Evolutionary conservation across 1,139 yeast genomes (phyloP), one percentile per base, ranked within the genome.

Genomic region (Kodamaea suecica): DNA sequence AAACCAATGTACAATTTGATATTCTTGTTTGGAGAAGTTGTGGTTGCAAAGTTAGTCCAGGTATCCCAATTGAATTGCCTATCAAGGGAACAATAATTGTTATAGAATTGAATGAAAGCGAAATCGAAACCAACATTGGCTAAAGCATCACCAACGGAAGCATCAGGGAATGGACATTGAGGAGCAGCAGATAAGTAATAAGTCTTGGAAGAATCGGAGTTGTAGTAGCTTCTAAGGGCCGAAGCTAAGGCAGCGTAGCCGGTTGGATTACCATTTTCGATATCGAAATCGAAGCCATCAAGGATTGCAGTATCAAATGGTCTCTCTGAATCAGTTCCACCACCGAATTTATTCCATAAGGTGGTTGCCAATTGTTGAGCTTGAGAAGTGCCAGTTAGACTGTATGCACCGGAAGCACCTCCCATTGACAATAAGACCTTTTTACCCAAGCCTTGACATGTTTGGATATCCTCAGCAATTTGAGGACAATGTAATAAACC

Each of bases 181-280:
- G 97, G 97, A 44, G 97, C 95, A 43, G 96, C 96, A 35, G 95
- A 78, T 33, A 90, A 66, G 58, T 84, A 88, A 63, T 84, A 90
- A 11, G 60, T 52, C 57, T 76, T 81, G 14, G 84, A 68, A 16
- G 68, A 29, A 49, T 80, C 81, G 15, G 64, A 55, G 13, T 64
- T 63, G 50, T 75, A 86, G 41, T 75, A 65, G 10, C 55, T 49
- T 65, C 92, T 80, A 50, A 90, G 70, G 40, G 70, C 70, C 8
- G 57, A 69, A 17, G 78, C 86, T 41, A 82, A 61, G 23, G 86
- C 82, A 35, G 74, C 74, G 43, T 76, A 76, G 17, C 90, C 90
- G 3, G 64, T 59, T 36, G 64, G 63, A 30, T 59, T 52, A 38
- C 70, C 70, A 40, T 61, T 59, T 45, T 70, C 76, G 41, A 68